Percentiles rank a stretch among this genome's conserved stretches.
These are phyloP conservation scores for Lenzites betulinus DNA, from an alignment of 768 basidiomycete genomes.

Conservation along the genomic window DNA sequence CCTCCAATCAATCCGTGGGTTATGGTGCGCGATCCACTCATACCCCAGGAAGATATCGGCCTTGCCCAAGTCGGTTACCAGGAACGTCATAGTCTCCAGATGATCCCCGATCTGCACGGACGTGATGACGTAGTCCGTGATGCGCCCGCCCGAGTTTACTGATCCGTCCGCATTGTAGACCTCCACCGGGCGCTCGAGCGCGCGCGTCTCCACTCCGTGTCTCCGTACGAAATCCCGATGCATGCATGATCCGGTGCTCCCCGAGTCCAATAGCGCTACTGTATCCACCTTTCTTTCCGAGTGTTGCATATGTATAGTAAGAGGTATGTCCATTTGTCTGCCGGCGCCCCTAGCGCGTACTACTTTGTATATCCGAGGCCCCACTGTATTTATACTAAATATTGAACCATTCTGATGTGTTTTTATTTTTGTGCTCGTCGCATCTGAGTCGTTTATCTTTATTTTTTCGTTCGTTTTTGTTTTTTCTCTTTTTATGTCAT, in stretches of 20 bases:
- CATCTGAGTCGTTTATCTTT: slow-evolving; percentile 3
- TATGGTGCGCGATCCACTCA: slow-evolving; percentile 24
- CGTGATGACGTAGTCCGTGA: slow-evolving; percentile 12
- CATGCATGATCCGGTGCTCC: slow-evolving; percentile 28
- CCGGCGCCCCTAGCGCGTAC: slow-evolving; percentile 10
- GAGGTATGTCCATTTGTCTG: slow-evolving; percentile 14
- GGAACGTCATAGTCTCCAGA: slow-evolving; percentile 6
- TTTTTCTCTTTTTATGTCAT: too few relatives aligned
- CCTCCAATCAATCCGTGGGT: slow-evolving; percentile 25
- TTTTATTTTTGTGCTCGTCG: slow-evolving; percentile 6
- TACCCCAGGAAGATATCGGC: slow-evolving; percentile 19
- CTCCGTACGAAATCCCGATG: slow-evolving; percentile 13
- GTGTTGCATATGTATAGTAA: slow-evolving; percentile 6
- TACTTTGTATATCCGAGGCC: slow-evolving; percentile 4
- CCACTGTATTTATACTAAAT: not conserved
- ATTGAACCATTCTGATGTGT: too few relatives aligned
- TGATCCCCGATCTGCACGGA: slow-evolving; percentile 10
- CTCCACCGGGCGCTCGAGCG: slow-evolving; percentile 4
- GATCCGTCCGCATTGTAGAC: slow-evolving; percentile 23
- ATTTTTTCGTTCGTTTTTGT: not conserved
- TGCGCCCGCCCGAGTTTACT: slow-evolving; percentile 5
- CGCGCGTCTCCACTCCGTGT: not conserved
- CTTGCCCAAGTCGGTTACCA: slow-evolving; percentile 16
- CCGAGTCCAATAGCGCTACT: slow-evolving; percentile 25
- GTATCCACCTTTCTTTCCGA: slow-evolving; percentile 8